Conservation (phyloP, 805 yeast genomes). For the Lipomyces spencermartinsiae region DNA sequence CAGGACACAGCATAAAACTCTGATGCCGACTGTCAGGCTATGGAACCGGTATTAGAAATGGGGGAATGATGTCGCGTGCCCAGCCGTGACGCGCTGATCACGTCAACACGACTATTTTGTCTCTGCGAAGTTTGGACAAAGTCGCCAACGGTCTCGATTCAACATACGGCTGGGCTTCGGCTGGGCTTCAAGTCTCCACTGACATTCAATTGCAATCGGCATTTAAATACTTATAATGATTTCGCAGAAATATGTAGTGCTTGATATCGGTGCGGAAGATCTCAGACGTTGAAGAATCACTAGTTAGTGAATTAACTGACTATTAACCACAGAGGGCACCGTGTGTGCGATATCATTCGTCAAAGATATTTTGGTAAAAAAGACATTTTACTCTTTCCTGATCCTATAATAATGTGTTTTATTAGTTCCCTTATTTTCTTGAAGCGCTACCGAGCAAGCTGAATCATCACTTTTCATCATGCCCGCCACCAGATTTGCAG, state of each 20-base stretch:
- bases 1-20: no score
- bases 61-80: no score
- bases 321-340: slow-evolving; percentile 88
- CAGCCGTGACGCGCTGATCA: no score
- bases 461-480: slow-evolving; percentile 41
- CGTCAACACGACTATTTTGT: no score
- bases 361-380: slow-evolving; percentile 59
- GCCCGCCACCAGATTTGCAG: slow-evolving; percentile 39
- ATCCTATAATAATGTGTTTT: slow-evolving; percentile 44
- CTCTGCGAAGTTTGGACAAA: background rate
- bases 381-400: background rate
- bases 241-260: slow-evolving; percentile 16
- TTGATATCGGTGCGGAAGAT: slow-evolving; percentile 20
- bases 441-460: slow-evolving; percentile 54
- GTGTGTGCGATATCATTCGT: slow-evolving; percentile 92
- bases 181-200: background rate
- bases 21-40: no score
- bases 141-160: background rate
- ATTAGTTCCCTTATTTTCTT: slow-evolving; percentile 68
- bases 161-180: background rate
- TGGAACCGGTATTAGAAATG: no score
- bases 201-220: background rate
- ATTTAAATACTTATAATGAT: background rate
- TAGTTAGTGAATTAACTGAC: background rate
- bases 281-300: no score